These are phyloP conservation scores for Leccinum imitatum DNA, from an alignment of 768 basidiomycete genomes.

Conservation along the genomic window DNA sequence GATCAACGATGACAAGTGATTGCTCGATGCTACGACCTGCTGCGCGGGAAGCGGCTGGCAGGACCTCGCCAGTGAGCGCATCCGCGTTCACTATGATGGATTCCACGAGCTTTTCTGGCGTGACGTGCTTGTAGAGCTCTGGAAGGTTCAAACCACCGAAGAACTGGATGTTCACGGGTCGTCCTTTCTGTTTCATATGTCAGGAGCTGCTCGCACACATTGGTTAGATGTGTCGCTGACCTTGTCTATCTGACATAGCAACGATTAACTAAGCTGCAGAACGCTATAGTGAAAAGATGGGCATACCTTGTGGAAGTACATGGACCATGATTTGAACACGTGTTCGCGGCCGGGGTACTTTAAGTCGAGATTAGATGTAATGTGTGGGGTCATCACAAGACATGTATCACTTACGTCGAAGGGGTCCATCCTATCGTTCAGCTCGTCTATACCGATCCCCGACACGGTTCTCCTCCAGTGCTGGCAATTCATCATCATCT, in stretches of 20 bases:
- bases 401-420: constrained; percentile 54
- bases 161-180: constrained; percentile 67
- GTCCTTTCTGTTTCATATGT: constrained; percentile 53
- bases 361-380: neutral
- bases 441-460: constrained; percentile 62
- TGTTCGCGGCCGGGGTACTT: constrained; percentile 70
- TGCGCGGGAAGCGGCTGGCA: constrained; percentile 61
- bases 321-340: constrained; percentile 74
- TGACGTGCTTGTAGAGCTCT: constrained; percentile 54
- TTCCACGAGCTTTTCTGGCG: constrained; percentile 63
- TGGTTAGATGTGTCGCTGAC: constrained; percentile 32
- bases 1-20: constrained; percentile 64
- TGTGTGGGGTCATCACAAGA: neutral
- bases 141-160: constrained; percentile 60
- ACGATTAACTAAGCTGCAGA: neutral
- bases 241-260: constrained; percentile 58
- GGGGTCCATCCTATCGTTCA: constrained; percentile 62
- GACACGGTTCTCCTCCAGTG: constrained; percentile 66
- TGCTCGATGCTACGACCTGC: constrained; percentile 51
- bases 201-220: neutral
- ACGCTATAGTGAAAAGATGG: neutral
- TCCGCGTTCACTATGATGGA: constrained; percentile 66
- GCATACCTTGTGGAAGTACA: constrained; percentile 74
- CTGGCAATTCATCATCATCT: constrained; percentile 66
- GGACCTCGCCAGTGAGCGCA: constrained; percentile 59